A percentile compares a stretch with the other conserved stretches of the same genome.
phyloP scores from a whole-genome alignment of 495 filamentous ascomycete genomes.

The Penicillium paxilli region DNA sequence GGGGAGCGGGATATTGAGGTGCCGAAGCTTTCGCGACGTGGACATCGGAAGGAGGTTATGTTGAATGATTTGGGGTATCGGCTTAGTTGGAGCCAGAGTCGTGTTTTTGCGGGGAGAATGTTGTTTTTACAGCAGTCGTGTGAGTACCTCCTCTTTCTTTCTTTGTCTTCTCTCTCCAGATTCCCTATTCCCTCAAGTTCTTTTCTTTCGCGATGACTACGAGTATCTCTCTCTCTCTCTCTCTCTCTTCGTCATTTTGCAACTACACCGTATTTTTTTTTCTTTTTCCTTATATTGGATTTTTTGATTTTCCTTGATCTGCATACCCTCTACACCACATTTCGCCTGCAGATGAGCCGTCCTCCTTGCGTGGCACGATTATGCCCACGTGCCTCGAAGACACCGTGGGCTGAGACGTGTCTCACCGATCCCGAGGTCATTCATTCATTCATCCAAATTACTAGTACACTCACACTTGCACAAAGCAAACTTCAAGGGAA shows the following conservation, averaged over 20 bases:
- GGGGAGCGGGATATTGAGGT: constrained; percentile 71
- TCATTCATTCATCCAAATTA: too few relatives aligned
- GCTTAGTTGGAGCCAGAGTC: constrained; percentile 92
- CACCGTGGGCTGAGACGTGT: constrained; percentile 8
- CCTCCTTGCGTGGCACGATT: background rate
- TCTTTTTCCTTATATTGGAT: too few relatives aligned
- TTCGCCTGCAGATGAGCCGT: background rate
- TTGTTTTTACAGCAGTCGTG: constrained; percentile 90
- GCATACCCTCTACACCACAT: background rate
- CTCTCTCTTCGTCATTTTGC: background rate
- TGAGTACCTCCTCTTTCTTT: constrained; percentile 40
- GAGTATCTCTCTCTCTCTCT: background rate
- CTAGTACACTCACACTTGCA: too few relatives aligned
- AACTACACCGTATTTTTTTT: too few relatives aligned
- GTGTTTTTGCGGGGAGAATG: constrained; percentile 78
- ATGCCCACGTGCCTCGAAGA: constrained; percentile 2
- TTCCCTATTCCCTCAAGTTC: background rate
- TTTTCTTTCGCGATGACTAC: background rate
- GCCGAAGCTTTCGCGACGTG: constrained; percentile 64
- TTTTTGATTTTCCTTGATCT: too few relatives aligned
- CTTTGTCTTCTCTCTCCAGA: background rate
- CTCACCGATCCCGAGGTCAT: background rate
- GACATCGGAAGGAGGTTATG: constrained; percentile 74
- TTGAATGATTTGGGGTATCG: constrained; percentile 92
- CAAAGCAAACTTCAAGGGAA: too few relatives aligned